These are phyloP conservation scores for Larix sibirica DNA, from an alignment of 83 land plant genomes.

Conservation along the genomic window DNA sequence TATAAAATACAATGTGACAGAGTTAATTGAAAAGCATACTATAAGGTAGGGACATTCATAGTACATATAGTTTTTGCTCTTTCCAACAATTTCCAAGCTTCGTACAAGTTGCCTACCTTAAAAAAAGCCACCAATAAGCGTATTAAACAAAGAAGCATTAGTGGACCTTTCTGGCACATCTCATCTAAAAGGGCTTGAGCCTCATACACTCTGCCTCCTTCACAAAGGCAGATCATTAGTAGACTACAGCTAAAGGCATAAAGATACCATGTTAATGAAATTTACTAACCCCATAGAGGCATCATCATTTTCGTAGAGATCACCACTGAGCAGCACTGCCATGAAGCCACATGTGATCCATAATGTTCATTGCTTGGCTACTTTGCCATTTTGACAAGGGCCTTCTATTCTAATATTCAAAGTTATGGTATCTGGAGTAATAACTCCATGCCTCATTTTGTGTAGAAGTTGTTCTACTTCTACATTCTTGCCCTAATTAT, in stretches of 20 bases:
- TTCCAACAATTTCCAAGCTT: constrained; percentile 59
- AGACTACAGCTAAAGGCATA: constrained; percentile 52
- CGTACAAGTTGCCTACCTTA: constrained; percentile 44
- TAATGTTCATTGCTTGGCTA: no score
- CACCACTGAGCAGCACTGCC: constrained; percentile 66
- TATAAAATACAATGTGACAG: constrained; percentile 33
- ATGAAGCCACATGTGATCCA: constrained; percentile 58
- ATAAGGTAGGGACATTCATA: constrained; percentile 40
- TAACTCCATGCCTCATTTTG: constrained; percentile 61
- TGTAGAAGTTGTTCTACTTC: constrained; percentile 64
- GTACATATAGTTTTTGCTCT: constrained; percentile 40
- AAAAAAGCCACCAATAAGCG: constrained; percentile 57
- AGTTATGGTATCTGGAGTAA: constrained; percentile 47
- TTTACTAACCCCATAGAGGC: constrained; percentile 37
- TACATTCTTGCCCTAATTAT: constrained; percentile 41
- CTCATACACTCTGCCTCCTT: constrained; percentile 37
- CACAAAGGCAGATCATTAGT: constrained; percentile 59
- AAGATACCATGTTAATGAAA: constrained; percentile 25
- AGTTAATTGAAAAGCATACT: constrained; percentile 52
- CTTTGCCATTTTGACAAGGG: no score
- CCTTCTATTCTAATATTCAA: no score
- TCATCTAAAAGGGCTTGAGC: constrained; percentile 61
- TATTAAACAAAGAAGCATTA: constrained; percentile 42
- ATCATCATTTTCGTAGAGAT: background rate
- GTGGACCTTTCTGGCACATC: constrained; percentile 57